Evolutionary conservation across 2,329 filamentous ascomycete species (phyloP).

Genomic region (Berkeleyomyces rouxiae): DNA sequence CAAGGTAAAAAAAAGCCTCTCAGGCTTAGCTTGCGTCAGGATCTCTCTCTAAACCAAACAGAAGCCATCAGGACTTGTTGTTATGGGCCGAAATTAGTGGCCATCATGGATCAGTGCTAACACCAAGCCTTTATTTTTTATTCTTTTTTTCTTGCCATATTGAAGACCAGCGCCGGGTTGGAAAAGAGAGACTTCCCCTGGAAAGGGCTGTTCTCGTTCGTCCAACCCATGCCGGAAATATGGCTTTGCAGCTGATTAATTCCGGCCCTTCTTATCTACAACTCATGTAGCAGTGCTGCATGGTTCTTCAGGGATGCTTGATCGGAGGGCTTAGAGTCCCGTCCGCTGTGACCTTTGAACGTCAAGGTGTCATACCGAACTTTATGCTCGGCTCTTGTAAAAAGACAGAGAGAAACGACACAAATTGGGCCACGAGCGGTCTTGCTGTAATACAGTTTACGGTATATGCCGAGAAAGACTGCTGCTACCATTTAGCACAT

Average conservation of each 20-base stretch:
- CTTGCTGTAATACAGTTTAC: no score
- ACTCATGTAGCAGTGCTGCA: no score
- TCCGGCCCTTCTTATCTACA: background rate
- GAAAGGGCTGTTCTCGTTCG: background rate
- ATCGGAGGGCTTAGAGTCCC: background rate
- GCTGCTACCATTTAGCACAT: no score
- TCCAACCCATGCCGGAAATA: background rate
- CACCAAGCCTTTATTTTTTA: background rate
- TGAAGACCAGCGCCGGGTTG: background rate
- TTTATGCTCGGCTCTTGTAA: background rate
- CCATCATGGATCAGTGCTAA: background rate
- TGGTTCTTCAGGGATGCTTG: background rate
- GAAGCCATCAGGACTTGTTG: background rate
- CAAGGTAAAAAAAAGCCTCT: background rate
- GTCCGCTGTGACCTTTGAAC: background rate
- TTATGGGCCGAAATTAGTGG: background rate
- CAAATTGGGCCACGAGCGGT: no score
- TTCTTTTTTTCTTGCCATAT: background rate
- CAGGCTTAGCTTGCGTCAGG: background rate
- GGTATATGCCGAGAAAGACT: no score
- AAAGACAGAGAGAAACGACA: background rate
- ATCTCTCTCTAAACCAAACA: background rate
- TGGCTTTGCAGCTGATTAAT: background rate
- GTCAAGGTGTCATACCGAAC: no score
- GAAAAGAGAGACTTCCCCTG: background rate